Evolutionary conservation across 495 filamentous ascomycete species (phyloP), one percentile per base, ranked within the genome.

Genomic region (Parathielavia hyrcaniae): DNA sequence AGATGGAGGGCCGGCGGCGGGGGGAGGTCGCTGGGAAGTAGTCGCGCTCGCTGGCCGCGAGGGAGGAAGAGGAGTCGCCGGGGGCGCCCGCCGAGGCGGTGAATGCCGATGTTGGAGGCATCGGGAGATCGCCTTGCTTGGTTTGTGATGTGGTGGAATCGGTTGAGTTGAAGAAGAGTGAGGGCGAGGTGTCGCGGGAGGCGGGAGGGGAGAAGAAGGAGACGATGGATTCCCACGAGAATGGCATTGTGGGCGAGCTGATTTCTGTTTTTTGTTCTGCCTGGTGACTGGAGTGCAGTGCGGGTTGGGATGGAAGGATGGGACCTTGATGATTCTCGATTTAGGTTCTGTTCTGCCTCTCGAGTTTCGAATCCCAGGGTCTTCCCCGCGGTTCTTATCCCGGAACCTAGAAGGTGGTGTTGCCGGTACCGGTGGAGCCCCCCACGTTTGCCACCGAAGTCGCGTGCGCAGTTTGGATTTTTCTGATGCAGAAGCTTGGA

Each of bases 1-100:
- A 65, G 1, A 59, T 48, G 23, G 62, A 60, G 41, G 57, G 50
- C 51, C 54, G 50, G 17, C 60, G 62, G 32, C 55, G 64, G 26
- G 23, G 35, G 47, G 30, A 44, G 55, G 38, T 12, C 17, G 55
- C 40, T 0, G 49, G n/a, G 32, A 50, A 60, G 60, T 54, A 60
- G 58, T 49, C 51, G 8, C 44, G 47, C 34, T 41, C 60, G 50
- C 34, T 39, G 19, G 43, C 23, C 14, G 54, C 40, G n/a, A 16
- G 8, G 30, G 41, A 7, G 2, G 49, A 19, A 1, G 54, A 26
- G 44, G 62, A 61, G 11, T 50, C 49, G 20, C 26, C 51, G 13
- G 39, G 35, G 22, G 38, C 5, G 13, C 40, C 16, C 13, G 17
- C 49, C 17, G 38, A 39, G 30, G 34, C 36, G 54, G 20, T 16